Evolutionary conservation across 179 eudicot genomes (phyloP), one percentile per base, ranked within the genome.

Genomic region (Carnegiea gigantea): DNA sequence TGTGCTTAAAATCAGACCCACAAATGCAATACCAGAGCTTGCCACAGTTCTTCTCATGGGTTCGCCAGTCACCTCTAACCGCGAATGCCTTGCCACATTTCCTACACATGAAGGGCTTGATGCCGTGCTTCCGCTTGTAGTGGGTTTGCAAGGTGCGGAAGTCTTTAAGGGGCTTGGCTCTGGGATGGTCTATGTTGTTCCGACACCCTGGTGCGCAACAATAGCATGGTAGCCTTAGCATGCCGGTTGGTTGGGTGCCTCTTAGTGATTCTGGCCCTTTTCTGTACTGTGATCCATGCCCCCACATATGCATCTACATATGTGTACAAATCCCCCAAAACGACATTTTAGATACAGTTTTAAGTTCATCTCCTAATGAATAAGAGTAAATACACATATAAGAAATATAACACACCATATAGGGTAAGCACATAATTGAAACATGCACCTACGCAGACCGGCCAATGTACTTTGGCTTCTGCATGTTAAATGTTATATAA

Each of bases 111-210:
- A 81, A 81, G 49, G 83, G 83, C 44, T 81, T 81, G 33, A 81
- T 44, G 12, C 83, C 83, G 18, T 81, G 83, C 46, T 81, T 81
- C 1, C 83, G 72, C 79, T 75, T 75, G 83, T 81, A 81, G 49
- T 81, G 83, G n/a, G 83, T 81, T 67, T 81, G 83, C 21, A 81
- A 54, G 20, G 83, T 81, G 6, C 83, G 79, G 74, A 81, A 81
- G 74, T 81, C 83, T 48, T 81, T 81, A 6, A 81, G 74, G 2
- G 83, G 83, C 79, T 81, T 81, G 44, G 77, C 54, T 15, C 77
- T 46, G 0, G 77, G 59, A 17, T 74, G 77, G 59, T 74, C 77
- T 46, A 74, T 74, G 77, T 74, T 74, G 60, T 74, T 74, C 57
- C 77, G 5, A 14, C 77, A 74, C 59, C 77, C 77, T n/a, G 77